These are phyloP conservation scores for Xanthoceras sorbifolium DNA, from an alignment of 345 rosid genomes.

Conservation along the genomic window DNA sequence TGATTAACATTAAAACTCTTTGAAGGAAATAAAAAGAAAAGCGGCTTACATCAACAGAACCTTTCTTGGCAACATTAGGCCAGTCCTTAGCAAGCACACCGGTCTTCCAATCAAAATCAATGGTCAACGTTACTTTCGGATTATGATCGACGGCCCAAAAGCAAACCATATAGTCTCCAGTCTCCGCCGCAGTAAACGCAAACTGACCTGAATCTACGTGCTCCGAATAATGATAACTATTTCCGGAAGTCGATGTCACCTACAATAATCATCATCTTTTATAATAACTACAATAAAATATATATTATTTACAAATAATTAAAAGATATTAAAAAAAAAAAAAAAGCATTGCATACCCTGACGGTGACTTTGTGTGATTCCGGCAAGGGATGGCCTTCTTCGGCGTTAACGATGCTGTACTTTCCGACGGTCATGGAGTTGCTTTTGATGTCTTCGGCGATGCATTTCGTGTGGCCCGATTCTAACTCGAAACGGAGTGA, in stretches of 20 bases:
- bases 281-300: slow-evolving; percentile 1
- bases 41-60: slow-evolving; percentile 74
- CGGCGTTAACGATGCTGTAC: slow-evolving; percentile 68
- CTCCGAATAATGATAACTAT: slow-evolving; percentile 65
- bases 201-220: slow-evolving; percentile 75
- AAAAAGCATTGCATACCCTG: slow-evolving; percentile 42
- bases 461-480: slow-evolving; percentile 84
- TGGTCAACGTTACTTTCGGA: slow-evolving; percentile 50
- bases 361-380: slow-evolving; percentile 71
- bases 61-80: slow-evolving; percentile 87
- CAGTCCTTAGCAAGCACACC: slow-evolving; percentile 85
- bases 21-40: neutral
- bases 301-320: no score
- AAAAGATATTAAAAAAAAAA: no score
- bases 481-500: slow-evolving; percentile 76
- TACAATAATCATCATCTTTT: slow-evolving; percentile 17
- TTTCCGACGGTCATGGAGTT: slow-evolving; percentile 89
- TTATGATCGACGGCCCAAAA: slow-evolving; percentile 66
- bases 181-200: slow-evolving; percentile 80
- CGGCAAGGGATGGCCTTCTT: slow-evolving; percentile 70
- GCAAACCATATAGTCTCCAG: slow-evolving; percentile 85
- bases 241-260: slow-evolving; percentile 87
- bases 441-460: slow-evolving; percentile 83
- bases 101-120: slow-evolving; percentile 89
- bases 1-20: neutral